phyloP scores from a whole-genome alignment of 768 basidiomycete species.

The Naganishia randhawae region DNA sequence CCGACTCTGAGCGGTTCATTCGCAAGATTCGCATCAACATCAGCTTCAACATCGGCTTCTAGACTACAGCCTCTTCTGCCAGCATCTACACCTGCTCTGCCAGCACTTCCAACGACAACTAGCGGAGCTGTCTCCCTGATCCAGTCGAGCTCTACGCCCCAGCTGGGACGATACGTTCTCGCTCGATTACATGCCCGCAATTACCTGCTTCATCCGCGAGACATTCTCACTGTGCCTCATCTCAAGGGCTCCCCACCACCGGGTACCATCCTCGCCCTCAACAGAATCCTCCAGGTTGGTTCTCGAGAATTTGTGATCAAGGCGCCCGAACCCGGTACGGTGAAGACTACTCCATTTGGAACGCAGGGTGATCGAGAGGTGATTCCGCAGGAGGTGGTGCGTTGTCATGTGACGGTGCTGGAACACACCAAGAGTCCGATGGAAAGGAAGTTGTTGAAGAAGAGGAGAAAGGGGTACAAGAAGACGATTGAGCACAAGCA shows the following conservation, averaged over 20 bases:
- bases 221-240: slow-evolving; percentile 87
- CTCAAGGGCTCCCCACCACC: slow-evolving; percentile 70
- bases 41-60: slow-evolving; percentile 14
- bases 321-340: slow-evolving; percentile 33
- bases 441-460: slow-evolving; percentile 92
- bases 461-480: slow-evolving; percentile 95
- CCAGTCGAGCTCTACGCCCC: slow-evolving; percentile 69
- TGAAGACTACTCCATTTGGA: neutral
- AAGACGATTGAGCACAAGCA: slow-evolving; percentile 91
- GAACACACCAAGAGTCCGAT: slow-evolving; percentile 95
- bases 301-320: slow-evolving; percentile 91
- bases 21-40: slow-evolving; percentile 7
- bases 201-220: slow-evolving; percentile 83
- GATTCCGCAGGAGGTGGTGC: slow-evolving; percentile 66
- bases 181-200: slow-evolving; percentile 80
- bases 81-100: slow-evolving; percentile 32
- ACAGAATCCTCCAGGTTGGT: slow-evolving; percentile 87
- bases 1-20: neutral
- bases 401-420: slow-evolving; percentile 82
- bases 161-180: slow-evolving; percentile 71
- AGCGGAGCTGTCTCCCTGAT: slow-evolving; percentile 69
- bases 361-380: slow-evolving; percentile 36
- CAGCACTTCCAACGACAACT: slow-evolving; percentile 43
- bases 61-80: slow-evolving; percentile 27
- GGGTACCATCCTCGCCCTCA: slow-evolving; percentile 76